These are phyloP conservation scores for Alternaria conjuncta DNA, from an alignment of 2,329 filamentous ascomycete genomes.

Conservation along the genomic window DNA sequence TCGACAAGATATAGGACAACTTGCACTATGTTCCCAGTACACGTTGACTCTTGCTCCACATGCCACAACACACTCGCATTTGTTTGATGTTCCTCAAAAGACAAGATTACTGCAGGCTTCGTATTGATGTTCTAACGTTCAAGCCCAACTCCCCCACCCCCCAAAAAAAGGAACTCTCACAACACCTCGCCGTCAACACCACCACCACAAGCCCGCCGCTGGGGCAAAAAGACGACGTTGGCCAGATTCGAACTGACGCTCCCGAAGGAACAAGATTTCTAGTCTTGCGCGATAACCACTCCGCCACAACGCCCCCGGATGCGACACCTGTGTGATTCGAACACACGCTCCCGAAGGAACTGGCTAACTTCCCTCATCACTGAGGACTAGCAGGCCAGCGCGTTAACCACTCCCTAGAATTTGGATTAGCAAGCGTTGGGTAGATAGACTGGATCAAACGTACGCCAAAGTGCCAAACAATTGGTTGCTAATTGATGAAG, in stretches of 20 bases:
- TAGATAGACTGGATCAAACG: too few relatives aligned
- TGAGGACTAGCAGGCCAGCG: not conserved
- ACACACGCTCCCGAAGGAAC: slow-evolving; percentile 41
- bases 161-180: not conserved
- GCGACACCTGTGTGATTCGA: slow-evolving; percentile 40
- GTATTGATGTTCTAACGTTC: too few relatives aligned
- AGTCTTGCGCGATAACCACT: slow-evolving; percentile 52
- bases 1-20: not conserved
- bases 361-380: slow-evolving; percentile 14
- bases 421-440: too few relatives aligned
- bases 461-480: slow-evolving; percentile 12
- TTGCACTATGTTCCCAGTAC: not conserved
- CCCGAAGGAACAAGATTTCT: slow-evolving; percentile 51
- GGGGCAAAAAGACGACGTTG: slow-evolving; percentile 36
- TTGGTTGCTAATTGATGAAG: slow-evolving; percentile 5
- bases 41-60: not conserved
- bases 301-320: slow-evolving; percentile 40
- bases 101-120: not conserved
- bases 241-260: slow-evolving; percentile 50
- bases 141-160: not conserved
- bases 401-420: not conserved
- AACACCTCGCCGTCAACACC: not conserved
- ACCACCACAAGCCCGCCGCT: rapidly evolving
- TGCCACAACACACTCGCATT: not conserved
- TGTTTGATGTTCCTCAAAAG: not conserved